Evolutionary conservation across 2,329 filamentous ascomycete genomes (phyloP).

Genomic region (Sodiomyces alkalinus): DNA sequence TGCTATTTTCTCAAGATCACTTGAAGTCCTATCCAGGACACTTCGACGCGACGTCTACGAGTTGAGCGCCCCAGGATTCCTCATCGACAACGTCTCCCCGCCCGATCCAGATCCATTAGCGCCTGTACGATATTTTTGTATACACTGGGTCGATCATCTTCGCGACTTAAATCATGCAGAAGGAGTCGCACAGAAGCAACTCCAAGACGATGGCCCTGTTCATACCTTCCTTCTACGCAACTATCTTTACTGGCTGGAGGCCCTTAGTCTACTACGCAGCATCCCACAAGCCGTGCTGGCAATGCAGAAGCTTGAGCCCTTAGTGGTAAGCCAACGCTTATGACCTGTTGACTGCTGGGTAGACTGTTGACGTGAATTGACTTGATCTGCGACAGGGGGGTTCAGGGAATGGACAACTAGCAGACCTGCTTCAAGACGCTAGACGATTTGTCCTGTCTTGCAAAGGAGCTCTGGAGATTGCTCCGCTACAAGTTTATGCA

Average conservation of each 20-base stretch:
- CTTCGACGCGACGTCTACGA: constrained; percentile 21
- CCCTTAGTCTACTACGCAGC: constrained; percentile 18
- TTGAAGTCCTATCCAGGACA: constrained; percentile 14
- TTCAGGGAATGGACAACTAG: constrained; percentile 3
- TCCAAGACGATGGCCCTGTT: constrained; percentile 12
- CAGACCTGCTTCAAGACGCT: constrained; percentile 12
- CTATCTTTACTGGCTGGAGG: constrained; percentile 28
- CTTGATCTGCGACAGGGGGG: constrained; percentile 3
- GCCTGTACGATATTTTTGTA: constrained; percentile 8
- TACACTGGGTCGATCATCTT: constrained; percentile 11
- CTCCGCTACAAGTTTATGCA: constrained; percentile 18
- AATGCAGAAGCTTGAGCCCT: constrained; percentile 8
- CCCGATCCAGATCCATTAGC: constrained; percentile 9
- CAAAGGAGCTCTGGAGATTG: constrained; percentile 12
- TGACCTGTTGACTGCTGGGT: background rate
- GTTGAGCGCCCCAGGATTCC: constrained; percentile 9
- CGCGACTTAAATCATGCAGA: constrained; percentile 1
- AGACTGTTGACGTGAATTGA: too few relatives aligned
- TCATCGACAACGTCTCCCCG: constrained; percentile 3
- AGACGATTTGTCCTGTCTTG: constrained; percentile 14
- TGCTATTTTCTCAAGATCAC: constrained; percentile 18
- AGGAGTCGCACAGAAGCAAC: constrained; percentile 3
- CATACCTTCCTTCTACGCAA: constrained; percentile 18
- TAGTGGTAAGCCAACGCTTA: constrained; percentile 5
- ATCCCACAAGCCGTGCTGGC: constrained; percentile 11